Evolutionary conservation across 257 asterid genomes (phyloP).

Genomic region (Solanum pennellii): DNA sequence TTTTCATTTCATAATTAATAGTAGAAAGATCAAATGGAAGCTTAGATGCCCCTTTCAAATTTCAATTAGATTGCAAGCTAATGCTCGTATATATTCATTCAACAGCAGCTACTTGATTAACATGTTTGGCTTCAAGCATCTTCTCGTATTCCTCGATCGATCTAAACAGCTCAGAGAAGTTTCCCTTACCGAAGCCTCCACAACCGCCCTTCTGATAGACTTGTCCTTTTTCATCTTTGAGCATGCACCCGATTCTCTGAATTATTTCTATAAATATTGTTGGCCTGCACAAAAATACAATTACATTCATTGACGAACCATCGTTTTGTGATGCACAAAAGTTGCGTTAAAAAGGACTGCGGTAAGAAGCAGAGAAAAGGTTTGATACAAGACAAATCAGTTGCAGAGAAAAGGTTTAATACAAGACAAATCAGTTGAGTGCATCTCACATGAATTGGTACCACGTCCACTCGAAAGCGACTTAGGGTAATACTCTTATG

Average conservation of each 20-base stretch:
- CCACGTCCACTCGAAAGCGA: neutral
- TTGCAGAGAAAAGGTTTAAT: neutral
- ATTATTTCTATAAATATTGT: slow-evolving; percentile 86
- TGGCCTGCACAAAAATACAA: slow-evolving; percentile 42
- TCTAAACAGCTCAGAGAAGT: slow-evolving; percentile 84
- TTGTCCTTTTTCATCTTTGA: slow-evolving; percentile 54
- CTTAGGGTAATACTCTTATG: neutral
- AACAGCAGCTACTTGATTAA: slow-evolving; percentile 12
- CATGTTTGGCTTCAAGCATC: slow-evolving; percentile 64
- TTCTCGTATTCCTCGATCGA: slow-evolving; percentile 89
- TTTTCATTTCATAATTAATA: neutral
- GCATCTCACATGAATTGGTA: neutral
- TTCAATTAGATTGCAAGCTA: neutral
- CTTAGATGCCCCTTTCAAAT: neutral
- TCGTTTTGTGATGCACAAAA: neutral
- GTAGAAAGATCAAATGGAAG: neutral
- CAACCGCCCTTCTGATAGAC: slow-evolving; percentile 86
- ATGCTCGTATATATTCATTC: neutral
- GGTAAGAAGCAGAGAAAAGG: too few species aligned
- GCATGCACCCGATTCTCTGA: slow-evolving; percentile 92
- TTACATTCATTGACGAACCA: neutral
- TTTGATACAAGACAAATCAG: neutral
- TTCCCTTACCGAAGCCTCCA: slow-evolving; percentile 99
- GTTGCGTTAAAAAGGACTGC: neutral
- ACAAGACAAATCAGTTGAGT: neutral